These are phyloP conservation scores for Voacanga thouarsii DNA, from an alignment of 257 asterid genomes.

Conservation along the genomic window DNA sequence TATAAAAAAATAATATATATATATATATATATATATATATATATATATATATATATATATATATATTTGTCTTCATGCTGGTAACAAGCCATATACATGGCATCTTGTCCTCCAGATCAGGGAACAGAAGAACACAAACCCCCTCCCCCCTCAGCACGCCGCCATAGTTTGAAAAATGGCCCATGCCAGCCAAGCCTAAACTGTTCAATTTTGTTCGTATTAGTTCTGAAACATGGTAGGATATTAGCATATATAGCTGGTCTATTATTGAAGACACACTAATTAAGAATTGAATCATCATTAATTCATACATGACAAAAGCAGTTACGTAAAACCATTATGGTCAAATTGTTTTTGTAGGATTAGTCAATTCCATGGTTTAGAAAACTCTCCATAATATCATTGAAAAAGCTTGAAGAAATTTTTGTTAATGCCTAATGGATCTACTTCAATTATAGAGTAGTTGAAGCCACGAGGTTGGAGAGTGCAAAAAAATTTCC, in stretches of 20 bases:
- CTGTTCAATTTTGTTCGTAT: not conserved
- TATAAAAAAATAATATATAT: no score
- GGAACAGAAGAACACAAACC: no score
- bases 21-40: no score
- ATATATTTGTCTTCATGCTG: no score
- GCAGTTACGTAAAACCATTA: conserved; percentile 4
- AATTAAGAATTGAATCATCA: no score
- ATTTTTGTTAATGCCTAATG: no score
- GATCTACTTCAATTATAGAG: not conserved
- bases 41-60: no score
- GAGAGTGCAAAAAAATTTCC: no score
- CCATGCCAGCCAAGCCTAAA: not conserved
- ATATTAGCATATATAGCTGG: no score
- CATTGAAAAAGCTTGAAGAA: no score
- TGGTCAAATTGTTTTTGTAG: conserved; percentile 1
- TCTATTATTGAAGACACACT: no score
- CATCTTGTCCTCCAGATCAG: not conserved
- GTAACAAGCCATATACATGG: no score
- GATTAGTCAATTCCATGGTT: conserved; percentile 3
- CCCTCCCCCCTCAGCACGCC: not conserved
- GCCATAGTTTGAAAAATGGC: not conserved
- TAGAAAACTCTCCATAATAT: not conserved
- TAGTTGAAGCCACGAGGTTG: not conserved
- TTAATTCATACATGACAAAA: not conserved
- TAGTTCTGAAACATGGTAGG: not conserved